These are phyloP conservation scores for Trichoderma afroharzianum DNA, from an alignment of 2,329 filamentous ascomycete species.

Conservation along the genomic window DNA sequence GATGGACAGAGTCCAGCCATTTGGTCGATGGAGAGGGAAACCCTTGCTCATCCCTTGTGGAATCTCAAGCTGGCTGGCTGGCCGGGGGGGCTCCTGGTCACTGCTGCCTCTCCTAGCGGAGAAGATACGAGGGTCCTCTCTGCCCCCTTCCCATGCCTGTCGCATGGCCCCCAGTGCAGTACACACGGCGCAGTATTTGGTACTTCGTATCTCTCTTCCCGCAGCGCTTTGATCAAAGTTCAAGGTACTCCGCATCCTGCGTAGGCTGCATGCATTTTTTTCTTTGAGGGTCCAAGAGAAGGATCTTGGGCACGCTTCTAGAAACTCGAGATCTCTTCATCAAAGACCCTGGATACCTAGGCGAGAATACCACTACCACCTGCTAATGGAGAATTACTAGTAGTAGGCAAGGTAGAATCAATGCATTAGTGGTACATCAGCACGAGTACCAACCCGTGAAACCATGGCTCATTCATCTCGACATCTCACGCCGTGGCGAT, in stretches of 20 bases:
- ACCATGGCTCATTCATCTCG: neutral
- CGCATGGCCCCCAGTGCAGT: neutral
- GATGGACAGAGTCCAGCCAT: conserved; percentile 23
- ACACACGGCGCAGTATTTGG: neutral
- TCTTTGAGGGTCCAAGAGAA: neutral
- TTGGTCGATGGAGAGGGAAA: conserved; percentile 27
- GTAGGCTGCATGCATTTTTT: neutral
- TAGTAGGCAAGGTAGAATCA: neutral
- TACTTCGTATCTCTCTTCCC: neutral
- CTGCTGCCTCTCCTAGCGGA: neutral
- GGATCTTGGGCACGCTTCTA: conserved; percentile 4
- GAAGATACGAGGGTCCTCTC: conserved; percentile 1
- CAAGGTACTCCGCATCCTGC: neutral
- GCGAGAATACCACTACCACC: neutral
- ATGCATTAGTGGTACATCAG: neutral
- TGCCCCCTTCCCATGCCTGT: conserved; percentile 1
- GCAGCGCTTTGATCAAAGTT: neutral
- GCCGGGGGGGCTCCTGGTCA: neutral
- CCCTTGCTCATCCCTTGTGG: conserved; percentile 21
- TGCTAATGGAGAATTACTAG: neutral
- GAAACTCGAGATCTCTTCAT: neutral
- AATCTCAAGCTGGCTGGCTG: neutral
- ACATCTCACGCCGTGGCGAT: neutral
- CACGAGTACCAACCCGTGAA: neutral
- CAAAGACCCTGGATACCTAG: neutral